Conservation (phyloP, 2,329 filamentous ascomycete genomes). For the Parastagonospora avenae region DNA sequence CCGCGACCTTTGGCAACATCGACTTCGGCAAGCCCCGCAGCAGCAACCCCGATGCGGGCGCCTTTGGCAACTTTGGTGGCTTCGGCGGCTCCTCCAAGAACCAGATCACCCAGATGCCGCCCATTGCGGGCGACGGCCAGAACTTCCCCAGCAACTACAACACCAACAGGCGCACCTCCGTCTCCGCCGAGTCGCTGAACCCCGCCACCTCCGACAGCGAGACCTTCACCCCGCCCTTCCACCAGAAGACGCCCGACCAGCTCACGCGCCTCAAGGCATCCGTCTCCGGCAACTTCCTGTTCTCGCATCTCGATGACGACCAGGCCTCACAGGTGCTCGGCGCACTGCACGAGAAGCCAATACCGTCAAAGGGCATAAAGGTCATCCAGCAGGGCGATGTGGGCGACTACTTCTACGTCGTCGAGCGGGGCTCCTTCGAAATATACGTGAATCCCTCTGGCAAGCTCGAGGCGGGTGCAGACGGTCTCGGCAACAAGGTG, state of each 20-base stretch:
- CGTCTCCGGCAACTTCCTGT: conserved; percentile 89
- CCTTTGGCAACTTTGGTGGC: conserved; percentile 47
- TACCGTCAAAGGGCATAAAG: conserved; percentile 87
- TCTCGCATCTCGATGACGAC: conserved; percentile 92
- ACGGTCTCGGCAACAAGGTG: conserved; percentile 84
- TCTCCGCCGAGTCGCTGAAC: conserved; percentile 95
- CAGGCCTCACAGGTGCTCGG: conserved; percentile 86
- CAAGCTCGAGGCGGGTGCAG: conserved; percentile 74
- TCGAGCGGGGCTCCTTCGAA: conserved; percentile 88
- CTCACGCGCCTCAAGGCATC: conserved; percentile 76
- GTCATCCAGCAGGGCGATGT: conserved; percentile 95
- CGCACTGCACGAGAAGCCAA: conserved; percentile 91
- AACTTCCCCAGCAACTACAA: conserved; percentile 92
- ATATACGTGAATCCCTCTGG: conserved; percentile 85
- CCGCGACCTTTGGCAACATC: conserved; percentile 51
- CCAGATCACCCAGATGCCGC: conserved; percentile 48
- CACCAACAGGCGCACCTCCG: conserved; percentile 88
- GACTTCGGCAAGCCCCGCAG: conserved; percentile 47
- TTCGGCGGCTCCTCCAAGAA: conserved; percentile 37
- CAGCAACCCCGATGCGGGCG: conserved; percentile 49
- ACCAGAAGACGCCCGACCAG: conserved; percentile 83
- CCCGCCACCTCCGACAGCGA: conserved; percentile 82
- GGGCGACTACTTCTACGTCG: conserved; percentile 97
- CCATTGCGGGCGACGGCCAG: conserved; percentile 61
- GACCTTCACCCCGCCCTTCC: conserved; percentile 87